Base-by-base conservation (phyloP, 1,139 yeast genomes). In the Oligophagozyma castellii region DNA sequence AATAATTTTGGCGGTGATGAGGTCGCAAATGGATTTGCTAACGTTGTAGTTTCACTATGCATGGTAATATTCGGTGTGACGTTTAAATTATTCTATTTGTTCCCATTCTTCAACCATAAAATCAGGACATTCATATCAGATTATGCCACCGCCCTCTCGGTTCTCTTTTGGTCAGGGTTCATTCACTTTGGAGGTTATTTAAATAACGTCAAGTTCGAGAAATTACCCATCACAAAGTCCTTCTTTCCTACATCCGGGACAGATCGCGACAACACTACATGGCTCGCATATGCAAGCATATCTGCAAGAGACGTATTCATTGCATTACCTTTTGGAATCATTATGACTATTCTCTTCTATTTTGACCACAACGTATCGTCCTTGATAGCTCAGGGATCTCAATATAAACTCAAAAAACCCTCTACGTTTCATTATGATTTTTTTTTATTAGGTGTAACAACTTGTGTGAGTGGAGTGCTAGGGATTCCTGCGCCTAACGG, bases 401-500 rank as follows among this genome's bases (percentile, higher is more conserved):
- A 78, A 32, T 89, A 66, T 51, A 93, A 93, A 4, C 58, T 89
- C 32, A 70, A 61, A 31, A 89, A 86, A 46, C 95, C 96, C 0
- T 70, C 93, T 0, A 64, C 92, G 0, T 89, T 89, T 54, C 96
- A 89, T 55, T 89, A 89, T 75, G 98, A 89, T 54, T 79, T 86
- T 48, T 67, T 79, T 25, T 58, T 89, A 19, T 60, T 89, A 20
- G 96, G 96, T 0, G 47, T 81, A 8, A 78, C 89, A 4, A 89
- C 96, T 0, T 93, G 94, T 0, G 51, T 86, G 2, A 65, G 94
- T 3, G 96, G 96, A 0, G 54, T 86, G 1, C 48, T 89, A 8
- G 98, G 98, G 0, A 64, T 89, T 2, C 98, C 96, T 0, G 84
- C 95, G 2, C 96, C 96, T 0, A 89, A 89, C 54, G 98, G 98